Evolutionary conservation across 2,329 filamentous ascomycete species (phyloP), one percentile per base, ranked within the genome.

Genomic region (Ilyonectria destructans): DNA sequence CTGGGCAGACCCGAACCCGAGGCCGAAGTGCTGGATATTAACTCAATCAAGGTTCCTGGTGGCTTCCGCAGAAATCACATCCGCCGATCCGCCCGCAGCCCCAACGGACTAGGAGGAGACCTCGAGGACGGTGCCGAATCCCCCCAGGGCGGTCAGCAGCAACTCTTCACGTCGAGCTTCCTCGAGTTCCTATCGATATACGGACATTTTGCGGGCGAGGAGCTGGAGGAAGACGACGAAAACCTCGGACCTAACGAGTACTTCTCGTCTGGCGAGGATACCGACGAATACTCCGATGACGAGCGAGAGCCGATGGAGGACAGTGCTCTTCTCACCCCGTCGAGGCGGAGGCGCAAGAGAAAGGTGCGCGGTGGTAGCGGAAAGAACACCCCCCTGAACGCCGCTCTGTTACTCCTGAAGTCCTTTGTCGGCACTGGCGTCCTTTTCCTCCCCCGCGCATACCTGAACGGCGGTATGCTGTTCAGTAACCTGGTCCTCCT

Each of bases 371-470:
- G 91, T 59, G 89, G 90, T 26, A 90, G 88, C 68, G 94, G 95
- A 45, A 95, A 91, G 61, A 95, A 94, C 74, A 92, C 90, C 57
- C 91, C 93, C 4, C 91, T 90, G 71, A 93, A 93, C 69, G 96
- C 96, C 10, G 91, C 93, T 12, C 82, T 98, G 74, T 87, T 99
- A 61, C 86, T 99, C 48, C 90, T 99, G 72, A 99, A 99, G 85
- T 98, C 96, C 0, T 99, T 99, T 78, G 96, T 99, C 55, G 96
- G 97, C 21, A 99, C 96, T 0, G 96, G 96, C 63, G 96, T 98
- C 9, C 86, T 98, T 17, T 98, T 98, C 84, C 85, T 98, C 37
- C 96, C 96, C 0, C 91, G 95, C 55, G 96, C 96, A 5, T 99
- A 96, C 79, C 88, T 98, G 71, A 99, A 97, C 77, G 96, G 96